Conservation (phyloP, 129 eudicot species). For the Pulicaria dysenterica region DNA sequence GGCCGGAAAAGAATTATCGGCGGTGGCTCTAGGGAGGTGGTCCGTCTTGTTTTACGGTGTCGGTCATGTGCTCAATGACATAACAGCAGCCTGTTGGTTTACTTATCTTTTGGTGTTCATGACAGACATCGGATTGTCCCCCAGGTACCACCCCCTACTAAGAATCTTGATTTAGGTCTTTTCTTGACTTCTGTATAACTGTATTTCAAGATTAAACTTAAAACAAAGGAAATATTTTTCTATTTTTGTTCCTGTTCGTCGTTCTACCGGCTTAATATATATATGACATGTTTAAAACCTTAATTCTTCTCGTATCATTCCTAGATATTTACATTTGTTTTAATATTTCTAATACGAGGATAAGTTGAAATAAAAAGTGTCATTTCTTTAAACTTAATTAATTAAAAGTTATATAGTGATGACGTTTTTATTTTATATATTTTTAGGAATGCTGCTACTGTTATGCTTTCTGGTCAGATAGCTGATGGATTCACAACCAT, state of each 20-base stretch:
- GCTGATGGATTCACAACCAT: conserved; percentile 91
- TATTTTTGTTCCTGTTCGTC: too few relatives aligned
- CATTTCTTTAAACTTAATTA: not conserved
- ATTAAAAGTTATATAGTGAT: not conserved
- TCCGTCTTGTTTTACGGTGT: conserved; percentile 77
- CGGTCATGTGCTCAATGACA: conserved; percentile 98
- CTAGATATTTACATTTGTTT: too few relatives aligned
- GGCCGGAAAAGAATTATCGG: conserved; percentile 47
- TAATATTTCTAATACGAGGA: too few relatives aligned
- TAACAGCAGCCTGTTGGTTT: conserved; percentile 93
- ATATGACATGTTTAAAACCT: too few relatives aligned
- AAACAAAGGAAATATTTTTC: too few relatives aligned
- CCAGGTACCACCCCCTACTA: conserved; percentile 49
- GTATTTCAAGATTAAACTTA: not conserved
- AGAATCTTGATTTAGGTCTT: not conserved
- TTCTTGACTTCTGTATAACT: not conserved
- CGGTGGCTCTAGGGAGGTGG: conserved; percentile 54
- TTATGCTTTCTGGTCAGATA: conserved; percentile 91
- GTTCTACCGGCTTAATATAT: too few relatives aligned
- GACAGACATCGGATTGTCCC: conserved; percentile 86
- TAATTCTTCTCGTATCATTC: too few relatives aligned
- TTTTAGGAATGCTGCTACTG: conserved; percentile 74
- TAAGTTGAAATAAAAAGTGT: too few relatives aligned
- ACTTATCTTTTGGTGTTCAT: conserved; percentile 87
- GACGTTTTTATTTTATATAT: not conserved